A percentile compares a stretch with the other conserved stretches of the same genome.
Evolutionary conservation across 2,329 filamentous ascomycete species (phyloP).

Genomic region (Colletotrichum sansevieriae): DNA sequence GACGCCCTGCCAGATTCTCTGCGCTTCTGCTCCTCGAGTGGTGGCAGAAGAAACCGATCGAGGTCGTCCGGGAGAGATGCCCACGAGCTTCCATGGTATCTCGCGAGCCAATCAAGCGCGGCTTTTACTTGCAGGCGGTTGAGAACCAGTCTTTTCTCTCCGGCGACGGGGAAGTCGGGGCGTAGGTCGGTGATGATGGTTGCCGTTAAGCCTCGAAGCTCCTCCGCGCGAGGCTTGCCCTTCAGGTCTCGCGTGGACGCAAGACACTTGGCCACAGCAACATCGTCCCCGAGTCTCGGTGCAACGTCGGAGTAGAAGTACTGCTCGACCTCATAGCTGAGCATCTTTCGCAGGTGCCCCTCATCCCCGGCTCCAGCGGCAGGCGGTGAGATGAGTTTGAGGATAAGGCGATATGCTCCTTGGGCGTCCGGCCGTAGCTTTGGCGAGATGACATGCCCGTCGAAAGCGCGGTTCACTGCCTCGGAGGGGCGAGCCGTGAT

Average conservation of each 20-base stretch:
- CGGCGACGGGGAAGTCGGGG: slow-evolving; percentile 65
- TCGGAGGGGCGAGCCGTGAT: slow-evolving; percentile 57
- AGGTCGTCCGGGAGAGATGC: slow-evolving; percentile 47
- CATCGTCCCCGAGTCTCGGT: slow-evolving; percentile 56
- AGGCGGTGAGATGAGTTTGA: slow-evolving; percentile 73
- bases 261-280: slow-evolving; percentile 65
- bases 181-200: slow-evolving; percentile 71
- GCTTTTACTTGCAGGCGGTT: slow-evolving; percentile 61
- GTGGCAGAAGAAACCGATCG: slow-evolving; percentile 62
- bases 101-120: slow-evolving; percentile 72
- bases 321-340: slow-evolving; percentile 77
- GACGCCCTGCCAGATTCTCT: slow-evolving; percentile 39
- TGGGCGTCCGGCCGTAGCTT: slow-evolving; percentile 38
- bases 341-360: slow-evolving; percentile 73
- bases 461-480: not conserved
- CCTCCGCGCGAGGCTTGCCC: slow-evolving; percentile 46
- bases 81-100: slow-evolving; percentile 71
- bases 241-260: slow-evolving; percentile 55
- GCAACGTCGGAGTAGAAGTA: slow-evolving; percentile 73
- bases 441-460: slow-evolving; percentile 30
- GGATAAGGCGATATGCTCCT: slow-evolving; percentile 58
- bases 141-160: slow-evolving; percentile 65
- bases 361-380: slow-evolving; percentile 58
- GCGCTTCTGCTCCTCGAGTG: slow-evolving; percentile 64
- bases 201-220: slow-evolving; percentile 59